A percentile compares a stretch with the other conserved stretches of the same genome.
Evolutionary conservation across 495 filamentous ascomycete species (phyloP).

Genomic region (Penicillium desertorum): DNA sequence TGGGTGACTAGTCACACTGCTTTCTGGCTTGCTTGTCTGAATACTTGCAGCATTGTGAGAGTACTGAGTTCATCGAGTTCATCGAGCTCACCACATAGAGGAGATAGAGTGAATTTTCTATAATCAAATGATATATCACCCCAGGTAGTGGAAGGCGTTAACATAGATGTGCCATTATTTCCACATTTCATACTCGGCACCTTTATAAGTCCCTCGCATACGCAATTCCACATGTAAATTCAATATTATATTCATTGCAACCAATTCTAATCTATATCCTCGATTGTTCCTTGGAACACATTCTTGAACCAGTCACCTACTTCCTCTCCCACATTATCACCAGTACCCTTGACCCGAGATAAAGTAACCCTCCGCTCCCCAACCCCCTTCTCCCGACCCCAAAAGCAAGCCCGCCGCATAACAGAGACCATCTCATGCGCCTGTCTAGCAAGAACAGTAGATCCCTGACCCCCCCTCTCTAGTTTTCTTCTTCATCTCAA

Average conservation of each 20-base stretch:
- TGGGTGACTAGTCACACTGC: background rate
- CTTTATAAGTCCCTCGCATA: background rate
- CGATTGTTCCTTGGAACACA: slow-evolving; percentile 19
- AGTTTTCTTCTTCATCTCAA: background rate
- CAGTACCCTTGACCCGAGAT: background rate
- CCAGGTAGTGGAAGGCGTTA: background rate
- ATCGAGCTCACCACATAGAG: background rate
- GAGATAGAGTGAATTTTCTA: background rate
- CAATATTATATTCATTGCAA: background rate
- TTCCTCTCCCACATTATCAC: slow-evolving; percentile 7
- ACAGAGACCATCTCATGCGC: slow-evolving; percentile 42
- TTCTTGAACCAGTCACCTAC: slow-evolving; percentile 25
- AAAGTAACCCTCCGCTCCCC: slow-evolving; percentile 35
- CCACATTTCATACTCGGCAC: background rate
- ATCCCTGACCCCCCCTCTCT: background rate
- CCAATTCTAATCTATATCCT: slow-evolving; percentile 7
- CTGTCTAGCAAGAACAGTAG: slow-evolving; percentile 33
- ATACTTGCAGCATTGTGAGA: background rate
- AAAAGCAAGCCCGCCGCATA: slow-evolving; percentile 45
- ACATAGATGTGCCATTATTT: background rate
- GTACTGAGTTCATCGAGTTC: background rate
- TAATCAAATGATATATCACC: background rate
- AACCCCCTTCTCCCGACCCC: slow-evolving; percentile 38
- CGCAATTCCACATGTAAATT: background rate
- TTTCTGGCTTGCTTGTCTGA: background rate